Conservation (phyloP, 2,329 filamentous ascomycete genomes). For the Diaporthe destruens region DNA sequence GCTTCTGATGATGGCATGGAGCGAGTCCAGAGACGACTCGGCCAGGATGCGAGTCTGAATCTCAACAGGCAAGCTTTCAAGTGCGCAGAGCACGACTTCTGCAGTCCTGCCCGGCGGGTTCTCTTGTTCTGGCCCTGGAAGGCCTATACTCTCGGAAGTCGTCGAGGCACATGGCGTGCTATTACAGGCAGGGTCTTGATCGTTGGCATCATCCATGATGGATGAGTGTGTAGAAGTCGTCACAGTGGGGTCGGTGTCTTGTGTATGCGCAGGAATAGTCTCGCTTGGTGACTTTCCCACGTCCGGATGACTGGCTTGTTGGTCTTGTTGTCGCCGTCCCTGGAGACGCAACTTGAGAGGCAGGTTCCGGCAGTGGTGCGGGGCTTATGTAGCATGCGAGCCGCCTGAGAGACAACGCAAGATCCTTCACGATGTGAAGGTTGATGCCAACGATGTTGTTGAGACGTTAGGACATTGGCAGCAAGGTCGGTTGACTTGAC, state of each 20-base stretch:
- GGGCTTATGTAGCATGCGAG: not conserved
- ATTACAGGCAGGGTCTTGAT: too few species aligned
- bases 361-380: not conserved
- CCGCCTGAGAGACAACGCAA: not conserved
- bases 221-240: not conserved
- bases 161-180: not conserved
- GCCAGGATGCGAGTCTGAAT: constrained; percentile 3
- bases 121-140: not conserved
- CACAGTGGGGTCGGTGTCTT: not conserved
- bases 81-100: too few species aligned
- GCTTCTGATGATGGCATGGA: not conserved
- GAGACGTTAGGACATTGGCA: not conserved
- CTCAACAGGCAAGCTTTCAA: constrained; percentile 21
- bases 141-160: not conserved
- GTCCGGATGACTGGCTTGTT: not conserved
- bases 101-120: too few species aligned
- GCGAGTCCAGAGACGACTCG: not conserved
- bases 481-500: not conserved
- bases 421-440: not conserved
- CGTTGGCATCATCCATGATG: not conserved
- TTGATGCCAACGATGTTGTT: not conserved
- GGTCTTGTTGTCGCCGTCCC: not conserved
- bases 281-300: not conserved
- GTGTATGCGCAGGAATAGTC: not conserved
- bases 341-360: not conserved